Evolutionary conservation across 371 early-diverging fungal genomes (phyloP), one percentile per base, ranked within the genome.

Genomic region (Phascolomyces articulosus): DNA sequence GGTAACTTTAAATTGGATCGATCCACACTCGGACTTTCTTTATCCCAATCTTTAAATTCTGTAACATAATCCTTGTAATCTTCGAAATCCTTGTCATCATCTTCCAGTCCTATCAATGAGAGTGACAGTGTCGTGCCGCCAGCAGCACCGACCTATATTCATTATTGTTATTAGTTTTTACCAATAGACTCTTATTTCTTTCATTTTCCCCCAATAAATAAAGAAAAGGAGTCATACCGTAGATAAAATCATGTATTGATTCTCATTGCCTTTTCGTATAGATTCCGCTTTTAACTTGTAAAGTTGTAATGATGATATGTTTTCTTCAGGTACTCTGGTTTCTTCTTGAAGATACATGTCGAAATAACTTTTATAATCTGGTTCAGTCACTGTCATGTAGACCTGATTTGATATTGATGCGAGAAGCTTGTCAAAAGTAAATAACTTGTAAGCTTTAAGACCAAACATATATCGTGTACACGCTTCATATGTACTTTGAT

Each of bases 401-500:
- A 91, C 86, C 77, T 91, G 90, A 77, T 92, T 92, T 20, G 87
- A 74, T 58, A 93, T 66, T 10, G 84, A 29, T 55, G 82, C 13
- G 82, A 41, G 92, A 77, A 68, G 20, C 70, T 92, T 94, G 73
- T 97, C 97, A 28, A 97, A 79, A 0, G 96, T 95, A 63, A 95
- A 93, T 34, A 93, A 74, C 24, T 87, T 70, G 73, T 95, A 96
- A 0, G 93, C 97, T 41, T 91, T 82, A 27, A 92, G 93, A 18
- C 94, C 92, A 79, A 92, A 97, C 68, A 96, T 79, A 51, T 87
- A 85, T 4, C 98, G 86, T 54, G 92, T 71, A 47, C 89, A 82
- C 58, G 99, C 99, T 69, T 99, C 99, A 87, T 91, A 99, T 38
- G 77, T 80, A 48, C 79, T 74, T 34, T 84, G 75, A 41, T 99